A percentile compares a stretch with the other conserved stretches of the same genome.
These are phyloP conservation scores for Platismatia glauca DNA, from an alignment of 495 filamentous ascomycete species.

Conservation along the genomic window DNA sequence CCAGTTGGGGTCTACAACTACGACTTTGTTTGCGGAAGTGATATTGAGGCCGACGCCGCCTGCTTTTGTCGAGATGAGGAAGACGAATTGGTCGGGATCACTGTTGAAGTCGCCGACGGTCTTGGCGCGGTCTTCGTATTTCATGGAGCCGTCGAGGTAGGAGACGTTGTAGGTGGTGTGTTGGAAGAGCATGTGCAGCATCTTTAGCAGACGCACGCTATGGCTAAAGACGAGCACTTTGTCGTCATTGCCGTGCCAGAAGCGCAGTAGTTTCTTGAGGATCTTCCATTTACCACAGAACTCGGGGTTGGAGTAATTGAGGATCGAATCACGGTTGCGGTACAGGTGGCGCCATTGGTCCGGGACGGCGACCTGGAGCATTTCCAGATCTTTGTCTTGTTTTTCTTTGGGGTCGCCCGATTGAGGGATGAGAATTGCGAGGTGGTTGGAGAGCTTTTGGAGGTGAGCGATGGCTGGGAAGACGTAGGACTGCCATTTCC, in stretches of 20 bases:
- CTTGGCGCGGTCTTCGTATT: constrained; percentile 69
- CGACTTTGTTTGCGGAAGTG: constrained; percentile 95
- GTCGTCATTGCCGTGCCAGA: constrained; percentile 84
- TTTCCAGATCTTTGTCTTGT: constrained; percentile 68
- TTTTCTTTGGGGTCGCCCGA: constrained; percentile 61
- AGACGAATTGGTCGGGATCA: constrained; percentile 82
- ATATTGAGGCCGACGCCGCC: constrained; percentile 91
- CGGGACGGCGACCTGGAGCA: constrained; percentile 67
- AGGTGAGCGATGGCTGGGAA: constrained; percentile 79
- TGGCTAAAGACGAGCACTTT: constrained; percentile 95
- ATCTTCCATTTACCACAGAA: constrained; percentile 98
- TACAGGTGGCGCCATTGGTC: constrained; percentile 70
- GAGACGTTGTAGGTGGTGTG: constrained; percentile 86
- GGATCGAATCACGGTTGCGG: constrained; percentile 62
- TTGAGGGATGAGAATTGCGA: constrained; percentile 78
- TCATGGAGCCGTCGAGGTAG: constrained; percentile 82
- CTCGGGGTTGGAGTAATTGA: constrained; percentile 78
- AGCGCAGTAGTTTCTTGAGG: constrained; percentile 72
- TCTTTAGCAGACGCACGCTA: constrained; percentile 73
- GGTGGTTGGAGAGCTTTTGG: constrained; percentile 85
- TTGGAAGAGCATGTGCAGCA: constrained; percentile 78
- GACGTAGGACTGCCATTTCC: constrained; percentile 66
- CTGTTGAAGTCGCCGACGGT: constrained; percentile 88
- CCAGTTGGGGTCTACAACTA: constrained; percentile 97
- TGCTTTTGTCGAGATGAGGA: constrained; percentile 88